These are phyloP conservation scores for Sindora glabra DNA, from an alignment of 306 rosid species.

Conservation along the genomic window DNA sequence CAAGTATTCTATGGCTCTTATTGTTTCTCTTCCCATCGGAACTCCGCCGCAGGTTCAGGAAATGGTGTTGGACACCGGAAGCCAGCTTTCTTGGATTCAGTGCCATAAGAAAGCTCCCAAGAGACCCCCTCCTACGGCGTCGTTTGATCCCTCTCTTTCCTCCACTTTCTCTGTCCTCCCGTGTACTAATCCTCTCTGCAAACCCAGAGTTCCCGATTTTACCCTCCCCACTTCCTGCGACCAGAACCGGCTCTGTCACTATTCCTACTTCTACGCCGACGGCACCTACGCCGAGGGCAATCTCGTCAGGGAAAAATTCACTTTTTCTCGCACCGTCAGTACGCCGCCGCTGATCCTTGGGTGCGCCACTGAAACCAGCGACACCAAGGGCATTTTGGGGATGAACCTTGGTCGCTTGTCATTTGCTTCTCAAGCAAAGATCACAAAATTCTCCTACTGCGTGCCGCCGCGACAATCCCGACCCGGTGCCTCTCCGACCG, in stretches of 20 bases:
- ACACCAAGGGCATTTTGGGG: slow-evolving; percentile 81
- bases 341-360: slow-evolving; percentile 83
- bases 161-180: slow-evolving; percentile 75
- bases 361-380: slow-evolving; percentile 51
- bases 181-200: slow-evolving; percentile 70
- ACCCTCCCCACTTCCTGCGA: slow-evolving; percentile 86
- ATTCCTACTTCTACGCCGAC: slow-evolving; percentile 87
- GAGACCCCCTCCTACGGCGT: slow-evolving; percentile 25
- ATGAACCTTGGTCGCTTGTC: slow-evolving; percentile 73
- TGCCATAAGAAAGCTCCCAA: slow-evolving; percentile 39
- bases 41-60: slow-evolving; percentile 83
- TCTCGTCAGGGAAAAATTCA: slow-evolving; percentile 66
- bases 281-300: slow-evolving; percentile 92
- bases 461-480: slow-evolving; percentile 32
- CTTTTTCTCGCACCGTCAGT: slow-evolving; percentile 39
- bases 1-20: slow-evolving; percentile 63
- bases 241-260: slow-evolving; percentile 85
- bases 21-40: slow-evolving; percentile 75
- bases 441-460: slow-evolving; percentile 75
- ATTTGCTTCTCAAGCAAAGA: slow-evolving; percentile 58
- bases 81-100: slow-evolving; percentile 95
- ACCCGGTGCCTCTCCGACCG: slow-evolving; percentile 32
- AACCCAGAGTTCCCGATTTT: slow-evolving; percentile 81
- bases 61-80: slow-evolving; percentile 88
- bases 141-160: slow-evolving; percentile 77